A percentile compares a stretch with the other conserved stretches of the same genome.
These are phyloP conservation scores for Bruguiera sexangula DNA, from an alignment of 345 rosid species.

Conservation along the genomic window DNA sequence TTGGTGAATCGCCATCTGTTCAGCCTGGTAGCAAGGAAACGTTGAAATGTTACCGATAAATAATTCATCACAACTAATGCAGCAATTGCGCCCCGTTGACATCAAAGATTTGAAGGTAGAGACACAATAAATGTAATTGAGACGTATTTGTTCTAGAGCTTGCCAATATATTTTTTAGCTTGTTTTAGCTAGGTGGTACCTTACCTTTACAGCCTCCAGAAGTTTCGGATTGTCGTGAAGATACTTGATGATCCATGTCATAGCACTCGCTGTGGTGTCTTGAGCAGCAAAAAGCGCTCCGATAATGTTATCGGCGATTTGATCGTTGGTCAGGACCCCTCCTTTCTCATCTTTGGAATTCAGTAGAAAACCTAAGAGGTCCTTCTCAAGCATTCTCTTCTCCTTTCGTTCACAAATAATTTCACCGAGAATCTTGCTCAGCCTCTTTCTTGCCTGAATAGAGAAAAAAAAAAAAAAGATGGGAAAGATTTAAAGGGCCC, in stretches of 20 bases:
- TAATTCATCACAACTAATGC: slow-evolving; percentile 4
- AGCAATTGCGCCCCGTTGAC: slow-evolving; percentile 1
- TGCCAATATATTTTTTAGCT: slow-evolving; percentile 7
- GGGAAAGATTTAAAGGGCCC: no score
- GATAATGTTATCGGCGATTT: slow-evolving; percentile 61
- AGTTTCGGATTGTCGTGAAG: slow-evolving; percentile 66
- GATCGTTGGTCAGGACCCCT: slow-evolving; percentile 35
- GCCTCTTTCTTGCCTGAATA: slow-evolving; percentile 55
- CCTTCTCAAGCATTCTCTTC: slow-evolving; percentile 37
- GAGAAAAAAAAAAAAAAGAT: neutral
- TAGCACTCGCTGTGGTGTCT: slow-evolving; percentile 69
- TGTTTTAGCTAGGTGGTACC: neutral
- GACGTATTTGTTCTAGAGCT: slow-evolving; percentile 7
- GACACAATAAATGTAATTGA: no score
- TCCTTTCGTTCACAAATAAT: slow-evolving; percentile 54
- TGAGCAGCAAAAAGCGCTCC: slow-evolving; percentile 75
- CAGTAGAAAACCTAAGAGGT: slow-evolving; percentile 45
- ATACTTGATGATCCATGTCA: slow-evolving; percentile 81
- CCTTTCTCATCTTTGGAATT: slow-evolving; percentile 49
- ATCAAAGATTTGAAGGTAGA: no score
- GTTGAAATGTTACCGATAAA: neutral
- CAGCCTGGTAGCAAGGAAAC: slow-evolving; percentile 34
- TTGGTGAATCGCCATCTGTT: slow-evolving; percentile 44
- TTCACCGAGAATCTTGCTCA: slow-evolving; percentile 44
- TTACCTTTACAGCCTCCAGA: slow-evolving; percentile 72